Percentiles rank a stretch among this genome's conserved stretches.
Evolutionary conservation across 495 filamentous ascomycete genomes (phyloP).

Genomic region (Hypomontagnella monticulosa): DNA sequence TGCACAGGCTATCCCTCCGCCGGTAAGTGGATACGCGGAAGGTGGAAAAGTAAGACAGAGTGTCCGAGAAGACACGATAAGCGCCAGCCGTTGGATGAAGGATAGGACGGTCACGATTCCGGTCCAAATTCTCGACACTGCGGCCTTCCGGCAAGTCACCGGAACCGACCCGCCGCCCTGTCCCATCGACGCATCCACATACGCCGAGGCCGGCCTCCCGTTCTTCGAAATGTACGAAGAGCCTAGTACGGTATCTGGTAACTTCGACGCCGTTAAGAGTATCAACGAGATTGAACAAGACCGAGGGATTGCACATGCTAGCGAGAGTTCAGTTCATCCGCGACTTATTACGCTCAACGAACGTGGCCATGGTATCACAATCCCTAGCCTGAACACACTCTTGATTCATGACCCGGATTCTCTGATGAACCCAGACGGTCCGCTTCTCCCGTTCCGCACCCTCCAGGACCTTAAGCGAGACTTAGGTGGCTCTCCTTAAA

Average conservation of each 20-base stretch:
- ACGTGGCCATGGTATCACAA: not conserved
- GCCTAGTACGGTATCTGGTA: slow-evolving; percentile 21
- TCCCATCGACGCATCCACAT: slow-evolving; percentile 49
- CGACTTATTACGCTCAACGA: slow-evolving; percentile 3
- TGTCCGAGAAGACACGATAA: slow-evolving; percentile 39
- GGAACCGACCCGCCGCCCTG: slow-evolving; percentile 43
- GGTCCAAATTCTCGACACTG: slow-evolving; percentile 54
- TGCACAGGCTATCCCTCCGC: no score
- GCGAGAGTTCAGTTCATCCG: slow-evolving; percentile 10
- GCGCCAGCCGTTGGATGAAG: slow-evolving; percentile 46
- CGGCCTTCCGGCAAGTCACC: slow-evolving; percentile 48
- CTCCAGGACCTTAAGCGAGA: slow-evolving; percentile 27
- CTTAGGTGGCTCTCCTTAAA: not conserved
- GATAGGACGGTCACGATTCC: slow-evolving; percentile 48
- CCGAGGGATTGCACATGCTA: slow-evolving; percentile 1
- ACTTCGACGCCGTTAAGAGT: slow-evolving; percentile 33
- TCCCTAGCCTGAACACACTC: not conserved
- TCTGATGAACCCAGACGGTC: slow-evolving; percentile 14
- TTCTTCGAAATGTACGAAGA: slow-evolving; percentile 52
- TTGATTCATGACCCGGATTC: slow-evolving; percentile 21
- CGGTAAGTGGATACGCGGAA: slow-evolving; percentile 45
- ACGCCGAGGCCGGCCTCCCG: slow-evolving; percentile 45
- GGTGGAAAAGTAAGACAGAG: slow-evolving; percentile 51
- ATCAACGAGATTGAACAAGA: slow-evolving; percentile 37
- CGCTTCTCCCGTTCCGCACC: slow-evolving; percentile 25